Base-by-base conservation (phyloP, 192 early-diverging fungal species). In the Mortierella alpina region DNA sequence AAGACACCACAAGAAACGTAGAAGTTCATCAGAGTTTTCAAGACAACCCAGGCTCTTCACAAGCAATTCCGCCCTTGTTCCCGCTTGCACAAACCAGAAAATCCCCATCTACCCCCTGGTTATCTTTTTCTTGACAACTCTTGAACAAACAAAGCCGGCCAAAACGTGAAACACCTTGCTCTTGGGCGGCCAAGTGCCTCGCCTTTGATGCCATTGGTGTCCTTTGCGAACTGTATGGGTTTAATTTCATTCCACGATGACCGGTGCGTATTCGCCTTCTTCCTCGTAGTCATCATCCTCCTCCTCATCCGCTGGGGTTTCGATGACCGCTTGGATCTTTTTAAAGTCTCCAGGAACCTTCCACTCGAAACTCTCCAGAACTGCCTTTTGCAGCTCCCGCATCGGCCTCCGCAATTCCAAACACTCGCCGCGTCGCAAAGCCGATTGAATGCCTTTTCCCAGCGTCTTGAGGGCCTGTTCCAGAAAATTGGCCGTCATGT, bases 241-340 rank as follows among this genome's bases (percentile, higher is more conserved):
- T 62, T n/a, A 31, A 48, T 22, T 40, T 62, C 85, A 82, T 51
- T 91, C 86, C 4, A 93, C 90, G 18, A 93, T 83, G n/a, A 89
- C 86, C 6, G 92, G 92, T 7, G 92, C 92, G 75, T 90, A 90
- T 73, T 92, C 91, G 51, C 90, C 90, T 41, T 89, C 88, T 51
- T 92, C 92, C 1, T 58, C 70, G 60, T 91, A 89, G 8, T 87
- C 86, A 18, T 85, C 83, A 50, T 83, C 82, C 7, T 82, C 75
- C 17, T 50, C 46, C 45, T 49, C 47, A 49, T 64, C 59, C 65
- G 18, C 41, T 60, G 0, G 63, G 10, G 66, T 44, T 42, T 86
- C 83, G 18, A 72, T 56, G 2, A 77, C 46, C 41, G 71, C 74
- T 14, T 59, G 73, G 5, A 58, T 23, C 45, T 84, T 86, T 61